phyloP scores from a whole-genome alignment of 2,329 filamentous ascomycete genomes.

The Colletotrichum liriopes region DNA sequence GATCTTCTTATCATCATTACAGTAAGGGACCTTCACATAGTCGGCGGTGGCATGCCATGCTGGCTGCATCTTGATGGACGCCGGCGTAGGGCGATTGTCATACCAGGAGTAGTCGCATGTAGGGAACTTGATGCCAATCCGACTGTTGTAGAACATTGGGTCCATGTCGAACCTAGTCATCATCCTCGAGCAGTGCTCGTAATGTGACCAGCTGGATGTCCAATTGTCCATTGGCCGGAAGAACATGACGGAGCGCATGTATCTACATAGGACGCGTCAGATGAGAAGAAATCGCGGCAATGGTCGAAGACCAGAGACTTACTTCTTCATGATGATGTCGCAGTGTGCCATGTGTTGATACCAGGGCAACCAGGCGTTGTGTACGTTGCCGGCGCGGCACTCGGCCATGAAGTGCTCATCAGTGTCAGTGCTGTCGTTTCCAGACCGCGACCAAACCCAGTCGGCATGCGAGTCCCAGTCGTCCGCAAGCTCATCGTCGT shows the following conservation, averaged over 20 bases:
- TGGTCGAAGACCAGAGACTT: background rate
- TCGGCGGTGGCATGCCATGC: background rate
- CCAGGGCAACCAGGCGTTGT: constrained; percentile 1
- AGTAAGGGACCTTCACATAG: background rate
- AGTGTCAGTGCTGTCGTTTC: constrained; percentile 4
- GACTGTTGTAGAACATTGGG: background rate
- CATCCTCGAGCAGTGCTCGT: constrained; percentile 3
- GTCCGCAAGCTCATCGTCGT: background rate
- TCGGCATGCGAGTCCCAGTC: constrained; percentile 2
- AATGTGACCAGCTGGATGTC: constrained; percentile 2
- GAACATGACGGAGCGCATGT: constrained; percentile 1
- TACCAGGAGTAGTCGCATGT: constrained; percentile 6
- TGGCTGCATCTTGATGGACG: background rate
- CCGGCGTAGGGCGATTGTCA: background rate
- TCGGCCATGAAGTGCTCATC: constrained; percentile 5
- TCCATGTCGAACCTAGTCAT: background rate
- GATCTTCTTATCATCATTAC: background rate
- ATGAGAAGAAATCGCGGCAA: background rate
- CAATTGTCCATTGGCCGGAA: constrained; percentile 4
- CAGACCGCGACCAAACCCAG: constrained; percentile 8
- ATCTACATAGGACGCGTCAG: background rate
- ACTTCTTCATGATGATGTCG: constrained; percentile 12
- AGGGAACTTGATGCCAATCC: background rate
- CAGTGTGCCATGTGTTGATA: constrained; percentile 7
- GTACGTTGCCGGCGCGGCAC: constrained; percentile 5